Evolutionary conservation across 257 asterid genomes (phyloP).

Genomic region (Fraxinus cuspidata): DNA sequence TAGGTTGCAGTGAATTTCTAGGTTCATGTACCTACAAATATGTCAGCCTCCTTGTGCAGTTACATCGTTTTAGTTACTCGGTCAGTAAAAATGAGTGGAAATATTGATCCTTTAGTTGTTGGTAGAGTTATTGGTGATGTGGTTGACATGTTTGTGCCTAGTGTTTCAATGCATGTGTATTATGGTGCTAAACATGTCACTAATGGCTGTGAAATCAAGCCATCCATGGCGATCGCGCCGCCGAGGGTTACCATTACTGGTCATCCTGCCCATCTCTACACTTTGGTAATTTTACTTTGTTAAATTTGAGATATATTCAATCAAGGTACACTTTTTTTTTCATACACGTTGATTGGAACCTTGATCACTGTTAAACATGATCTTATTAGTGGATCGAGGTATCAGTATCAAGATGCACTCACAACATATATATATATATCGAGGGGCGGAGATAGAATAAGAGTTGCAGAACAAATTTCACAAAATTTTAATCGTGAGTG

Average conservation of each 20-base stretch:
- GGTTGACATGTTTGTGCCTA: conserved; percentile 63
- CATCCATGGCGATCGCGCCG: conserved; percentile 44
- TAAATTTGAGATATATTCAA: background rate
- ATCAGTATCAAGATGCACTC: no score
- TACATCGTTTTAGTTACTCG: background rate
- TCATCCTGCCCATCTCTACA: conserved; percentile 38
- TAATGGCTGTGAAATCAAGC: conserved; percentile 66
- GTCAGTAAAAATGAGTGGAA: conserved; percentile 28
- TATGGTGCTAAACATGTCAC: conserved; percentile 53
- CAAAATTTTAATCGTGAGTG: no score
- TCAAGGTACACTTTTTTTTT: no score
- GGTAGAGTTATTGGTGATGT: conserved; percentile 72
- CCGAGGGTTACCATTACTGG: conserved; percentile 59
- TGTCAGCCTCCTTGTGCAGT: background rate
- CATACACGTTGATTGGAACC: background rate
- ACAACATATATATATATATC: no score
- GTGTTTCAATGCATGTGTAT: conserved; percentile 51
- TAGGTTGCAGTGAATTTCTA: conserved; percentile 30
- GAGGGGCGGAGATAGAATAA: no score
- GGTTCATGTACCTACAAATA: conserved; percentile 20
- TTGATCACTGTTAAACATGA: background rate
- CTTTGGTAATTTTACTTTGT: conserved; percentile 39
- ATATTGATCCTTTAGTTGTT: conserved; percentile 54
- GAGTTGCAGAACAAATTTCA: no score
- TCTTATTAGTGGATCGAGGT: no score